Evolutionary conservation across 2,329 filamentous ascomycete genomes (phyloP).

Genomic region (Leptosphaerulina australis): DNA sequence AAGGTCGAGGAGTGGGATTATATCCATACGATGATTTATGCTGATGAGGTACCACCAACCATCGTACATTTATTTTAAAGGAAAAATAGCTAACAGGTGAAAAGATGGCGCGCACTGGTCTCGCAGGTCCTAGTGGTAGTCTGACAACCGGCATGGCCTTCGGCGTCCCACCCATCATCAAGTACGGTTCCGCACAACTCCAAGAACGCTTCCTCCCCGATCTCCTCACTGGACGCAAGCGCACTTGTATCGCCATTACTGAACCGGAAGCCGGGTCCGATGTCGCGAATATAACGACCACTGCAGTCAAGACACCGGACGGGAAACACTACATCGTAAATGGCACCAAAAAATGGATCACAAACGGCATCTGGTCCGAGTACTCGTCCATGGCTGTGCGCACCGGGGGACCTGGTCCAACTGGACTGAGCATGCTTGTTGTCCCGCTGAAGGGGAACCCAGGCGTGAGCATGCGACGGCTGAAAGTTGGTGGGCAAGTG

Average conservation of each 20-base stretch:
- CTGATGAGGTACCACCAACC: slow-evolving; percentile 61
- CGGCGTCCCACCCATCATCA: slow-evolving; percentile 72
- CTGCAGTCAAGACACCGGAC: slow-evolving; percentile 65
- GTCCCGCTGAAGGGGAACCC: slow-evolving; percentile 71
- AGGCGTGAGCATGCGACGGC: slow-evolving; percentile 70
- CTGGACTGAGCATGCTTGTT: slow-evolving; percentile 69
- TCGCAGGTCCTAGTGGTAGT: slow-evolving; percentile 67
- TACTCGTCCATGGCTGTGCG: slow-evolving; percentile 74
- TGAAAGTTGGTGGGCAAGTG: slow-evolving; percentile 70
- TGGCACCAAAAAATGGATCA: slow-evolving; percentile 76
- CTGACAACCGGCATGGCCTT: slow-evolving; percentile 75
- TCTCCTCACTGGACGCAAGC: slow-evolving; percentile 68
- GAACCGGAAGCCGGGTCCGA: slow-evolving; percentile 77
- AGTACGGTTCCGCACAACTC: slow-evolving; percentile 67
- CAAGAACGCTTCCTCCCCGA: slow-evolving; percentile 74
- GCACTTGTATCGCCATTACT: slow-evolving; percentile 78
- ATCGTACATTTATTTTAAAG: not conserved
- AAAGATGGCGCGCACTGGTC: slow-evolving; percentile 67
- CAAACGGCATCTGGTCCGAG: slow-evolving; percentile 68
- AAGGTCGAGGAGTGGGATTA: slow-evolving; percentile 77
- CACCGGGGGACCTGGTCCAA: slow-evolving; percentile 68
- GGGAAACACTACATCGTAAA: slow-evolving; percentile 74
- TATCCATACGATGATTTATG: slow-evolving; percentile 71
- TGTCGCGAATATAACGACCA: slow-evolving; percentile 74
- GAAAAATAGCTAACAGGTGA: slow-evolving; percentile 3